Percentiles rank a stretch among this genome's conserved stretches.
Conservation (phyloP, 148 eudicot genomes). For the Rhododendron ferrugineum region DNA sequence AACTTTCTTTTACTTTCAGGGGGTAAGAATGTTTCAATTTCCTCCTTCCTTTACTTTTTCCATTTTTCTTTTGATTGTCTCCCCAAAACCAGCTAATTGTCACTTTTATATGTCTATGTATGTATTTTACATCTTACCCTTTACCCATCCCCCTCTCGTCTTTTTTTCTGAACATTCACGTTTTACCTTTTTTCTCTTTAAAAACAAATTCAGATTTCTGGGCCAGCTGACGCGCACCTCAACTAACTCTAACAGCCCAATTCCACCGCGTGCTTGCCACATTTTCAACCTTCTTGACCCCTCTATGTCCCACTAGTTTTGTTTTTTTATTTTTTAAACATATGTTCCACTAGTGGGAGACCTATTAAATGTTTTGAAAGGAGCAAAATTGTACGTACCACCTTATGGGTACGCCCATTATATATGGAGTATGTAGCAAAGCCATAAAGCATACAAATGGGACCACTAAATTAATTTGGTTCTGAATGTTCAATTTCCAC, state of each 20-base stretch:
- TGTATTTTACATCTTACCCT: background rate
- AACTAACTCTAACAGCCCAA: background rate
- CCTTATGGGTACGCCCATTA: conserved; percentile 4
- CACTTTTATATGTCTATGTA: background rate
- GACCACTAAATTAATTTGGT: conserved; percentile 10
- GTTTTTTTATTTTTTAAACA: too few species aligned
- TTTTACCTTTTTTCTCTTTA: background rate
- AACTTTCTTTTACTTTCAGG: background rate
- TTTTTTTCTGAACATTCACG: background rate
- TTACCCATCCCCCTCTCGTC: background rate
- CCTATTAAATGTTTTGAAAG: background rate
- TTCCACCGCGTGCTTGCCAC: background rate
- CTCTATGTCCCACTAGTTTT: conserved; percentile 1
- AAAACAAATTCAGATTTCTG: too few species aligned
- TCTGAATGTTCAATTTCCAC: background rate
- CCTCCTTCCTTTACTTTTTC: background rate
- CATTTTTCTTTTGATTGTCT: background rate
- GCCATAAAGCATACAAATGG: conserved; percentile 4
- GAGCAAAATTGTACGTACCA: conserved; percentile 13
- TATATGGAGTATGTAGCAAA: background rate
- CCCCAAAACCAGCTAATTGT: conserved; percentile 2
- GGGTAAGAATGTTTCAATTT: background rate
- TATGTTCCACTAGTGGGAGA: conserved; percentile 9
- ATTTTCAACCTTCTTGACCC: background rate
- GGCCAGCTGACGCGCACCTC: fast-evolving